phyloP scores from a whole-genome alignment of 1,284 basidiomycete species.

The Cutaneotrichosporon cyanovorans region DNA sequence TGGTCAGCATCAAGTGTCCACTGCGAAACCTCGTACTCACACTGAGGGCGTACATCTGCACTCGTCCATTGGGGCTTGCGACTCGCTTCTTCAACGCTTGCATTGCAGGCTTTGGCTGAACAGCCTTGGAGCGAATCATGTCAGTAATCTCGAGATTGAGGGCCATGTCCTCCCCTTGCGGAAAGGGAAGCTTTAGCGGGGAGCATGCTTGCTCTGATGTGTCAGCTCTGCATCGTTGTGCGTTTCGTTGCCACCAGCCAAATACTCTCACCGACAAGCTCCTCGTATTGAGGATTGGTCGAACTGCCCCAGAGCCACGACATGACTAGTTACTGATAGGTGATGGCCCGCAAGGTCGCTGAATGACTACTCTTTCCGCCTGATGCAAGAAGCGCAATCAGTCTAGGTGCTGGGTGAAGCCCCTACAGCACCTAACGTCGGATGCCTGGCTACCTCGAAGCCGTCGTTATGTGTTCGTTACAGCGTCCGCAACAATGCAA shows the following conservation, averaged over 20 bases:
- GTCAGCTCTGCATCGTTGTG: not conserved
- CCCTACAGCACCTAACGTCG: no score
- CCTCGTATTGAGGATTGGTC: conserved; percentile 44
- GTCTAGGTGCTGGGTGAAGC: no score
- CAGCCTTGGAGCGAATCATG: conserved; percentile 86
- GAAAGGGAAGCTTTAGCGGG: conserved; percentile 45
- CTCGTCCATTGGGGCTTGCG: conserved; percentile 92
- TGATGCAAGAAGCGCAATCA: no score
- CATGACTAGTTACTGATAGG: no score
- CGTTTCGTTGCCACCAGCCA: not conserved
- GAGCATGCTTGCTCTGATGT: conserved; percentile 45
- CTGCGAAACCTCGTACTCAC: conserved; percentile 50
- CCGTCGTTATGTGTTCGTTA: no score
- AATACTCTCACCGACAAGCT: conserved; percentile 41
- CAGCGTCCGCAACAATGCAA: no score
- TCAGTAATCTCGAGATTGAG: conserved; percentile 94
- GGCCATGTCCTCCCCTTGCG: conserved; percentile 71
- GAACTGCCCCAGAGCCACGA: conserved; percentile 44
- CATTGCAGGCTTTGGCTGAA: conserved; percentile 78
- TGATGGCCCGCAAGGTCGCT: no score
- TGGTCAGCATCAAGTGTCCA: not conserved
- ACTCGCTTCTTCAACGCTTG: conserved; percentile 78
- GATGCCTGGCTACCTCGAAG: no score
- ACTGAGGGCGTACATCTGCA: conserved; percentile 75
- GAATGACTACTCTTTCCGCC: no score